A percentile compares a stretch with the other conserved stretches of the same genome.
These are phyloP conservation scores for Articulospora tetracladia DNA, from an alignment of 495 filamentous ascomycete species.

Conservation along the genomic window DNA sequence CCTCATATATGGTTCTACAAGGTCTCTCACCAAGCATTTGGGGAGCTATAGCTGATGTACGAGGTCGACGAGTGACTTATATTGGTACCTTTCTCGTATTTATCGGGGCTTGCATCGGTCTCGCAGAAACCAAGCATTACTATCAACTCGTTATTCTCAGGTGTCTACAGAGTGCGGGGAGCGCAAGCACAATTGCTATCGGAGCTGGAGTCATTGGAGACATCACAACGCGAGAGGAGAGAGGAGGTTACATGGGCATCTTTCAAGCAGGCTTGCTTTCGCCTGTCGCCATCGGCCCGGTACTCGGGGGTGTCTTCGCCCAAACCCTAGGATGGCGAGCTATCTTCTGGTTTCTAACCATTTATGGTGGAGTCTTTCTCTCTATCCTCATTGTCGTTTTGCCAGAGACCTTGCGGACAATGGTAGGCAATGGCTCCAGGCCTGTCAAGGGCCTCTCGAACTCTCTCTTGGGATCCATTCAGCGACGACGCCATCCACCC, in stretches of 20 bases:
- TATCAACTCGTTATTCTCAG: constrained; percentile 57
- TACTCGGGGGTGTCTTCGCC: constrained; percentile 51
- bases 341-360: constrained; percentile 55
- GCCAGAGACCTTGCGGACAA: constrained; percentile 50
- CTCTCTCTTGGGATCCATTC: constrained; percentile 16
- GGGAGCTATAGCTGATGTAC: constrained; percentile 54
- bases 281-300: constrained; percentile 44
- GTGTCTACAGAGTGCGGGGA: constrained; percentile 59
- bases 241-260: constrained; percentile 53
- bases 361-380: constrained; percentile 43
- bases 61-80: constrained; percentile 56
- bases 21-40: constrained; percentile 25
- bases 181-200: constrained; percentile 49
- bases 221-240: constrained; percentile 47
- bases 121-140: constrained; percentile 56
- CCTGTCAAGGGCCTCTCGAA: constrained; percentile 24
- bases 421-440: constrained; percentile 47
- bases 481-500: constrained; percentile 7
- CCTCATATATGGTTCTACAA: constrained; percentile 33
- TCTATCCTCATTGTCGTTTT: constrained; percentile 37
- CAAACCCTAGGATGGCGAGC: constrained; percentile 49
- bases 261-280: constrained; percentile 46
- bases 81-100: constrained; percentile 58
- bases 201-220: constrained; percentile 55
- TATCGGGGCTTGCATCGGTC: constrained; percentile 55